Percentiles rank a stretch among this genome's conserved stretches.
phyloP scores from a whole-genome alignment of 139 green algal genomes.

The Astrephomene gubernaculifera region DNA sequence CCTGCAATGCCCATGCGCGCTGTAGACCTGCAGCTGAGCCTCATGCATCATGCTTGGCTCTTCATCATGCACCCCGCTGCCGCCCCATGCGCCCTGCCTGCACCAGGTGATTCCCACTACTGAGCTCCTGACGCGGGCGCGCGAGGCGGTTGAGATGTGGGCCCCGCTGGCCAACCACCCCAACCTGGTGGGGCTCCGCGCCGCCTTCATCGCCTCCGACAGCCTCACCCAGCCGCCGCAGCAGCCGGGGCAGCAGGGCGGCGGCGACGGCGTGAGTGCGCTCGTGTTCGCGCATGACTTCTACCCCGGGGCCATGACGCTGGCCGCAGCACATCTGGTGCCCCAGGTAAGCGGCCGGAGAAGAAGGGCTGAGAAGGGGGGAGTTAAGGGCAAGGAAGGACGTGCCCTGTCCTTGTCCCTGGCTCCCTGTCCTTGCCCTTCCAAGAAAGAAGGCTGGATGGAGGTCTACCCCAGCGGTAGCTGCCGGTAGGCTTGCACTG shows the following conservation, averaged over 20 bases:
- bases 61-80: too few species aligned
- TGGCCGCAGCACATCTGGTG: conserved; percentile 56
- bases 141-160: conserved; percentile 77
- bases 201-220: conserved; percentile 82
- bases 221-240: not conserved
- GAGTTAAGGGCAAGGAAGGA: too few species aligned
- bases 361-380: too few species aligned
- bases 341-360: conserved; percentile 9
- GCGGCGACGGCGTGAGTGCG: not conserved
- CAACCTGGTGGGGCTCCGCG: conserved; percentile 70
- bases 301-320: conserved; percentile 69
- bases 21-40: too few species aligned
- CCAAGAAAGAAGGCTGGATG: too few species aligned
- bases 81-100: too few species aligned
- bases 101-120: conserved; percentile 71
- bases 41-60: too few species aligned
- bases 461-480: too few species aligned
- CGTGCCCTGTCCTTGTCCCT: too few species aligned
- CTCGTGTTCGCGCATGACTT: conserved; percentile 78
- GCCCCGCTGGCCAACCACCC: conserved; percentile 74
- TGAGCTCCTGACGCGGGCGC: conserved; percentile 74
- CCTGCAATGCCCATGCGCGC: too few species aligned
- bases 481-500: too few species aligned
- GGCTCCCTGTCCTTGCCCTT: too few species aligned
- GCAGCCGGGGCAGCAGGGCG: not conserved